Percentiles rank a stretch among this genome's conserved stretches.
Conservation (phyloP, 768 basidiomycete species). For the Agaricus blazei region DNA sequence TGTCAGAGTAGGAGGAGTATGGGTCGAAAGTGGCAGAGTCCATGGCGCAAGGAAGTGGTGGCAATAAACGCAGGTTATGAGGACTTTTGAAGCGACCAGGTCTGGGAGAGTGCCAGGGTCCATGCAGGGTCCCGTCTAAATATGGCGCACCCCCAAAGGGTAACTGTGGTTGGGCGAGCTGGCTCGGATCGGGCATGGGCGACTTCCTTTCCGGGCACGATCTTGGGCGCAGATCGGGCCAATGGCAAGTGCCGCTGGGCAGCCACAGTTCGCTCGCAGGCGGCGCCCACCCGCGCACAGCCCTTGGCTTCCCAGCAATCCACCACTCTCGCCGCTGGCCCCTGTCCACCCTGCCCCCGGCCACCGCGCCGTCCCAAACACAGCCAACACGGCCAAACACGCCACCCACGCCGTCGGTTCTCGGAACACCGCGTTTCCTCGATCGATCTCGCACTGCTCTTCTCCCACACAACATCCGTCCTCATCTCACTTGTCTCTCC, state of each 20-base stretch:
- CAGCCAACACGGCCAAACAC: conserved; percentile 8
- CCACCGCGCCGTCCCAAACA: conserved; percentile 2
- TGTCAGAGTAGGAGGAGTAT: conserved; percentile 63
- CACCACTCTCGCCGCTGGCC: not conserved
- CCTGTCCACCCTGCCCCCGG: not conserved
- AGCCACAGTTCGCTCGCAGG: not conserved
- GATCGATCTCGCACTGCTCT: conserved; percentile 5
- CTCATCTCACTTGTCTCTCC: not conserved
- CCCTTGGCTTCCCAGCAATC: not conserved
- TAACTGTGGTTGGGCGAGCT: too few relatives aligned
- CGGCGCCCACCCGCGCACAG: not conserved
- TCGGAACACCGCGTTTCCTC: conserved; percentile 10
- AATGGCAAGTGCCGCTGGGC: not conserved
- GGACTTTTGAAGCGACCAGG: conserved; percentile 5
- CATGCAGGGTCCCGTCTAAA: not conserved
- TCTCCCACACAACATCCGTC: not conserved
- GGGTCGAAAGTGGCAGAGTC: conserved; percentile 51
- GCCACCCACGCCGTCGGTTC: conserved; percentile 11
- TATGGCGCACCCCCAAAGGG: not conserved
- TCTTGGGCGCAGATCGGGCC: not conserved
- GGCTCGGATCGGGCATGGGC: conserved; percentile 5
- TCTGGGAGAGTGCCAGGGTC: conserved; percentile 7
- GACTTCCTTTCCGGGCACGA: not conserved
- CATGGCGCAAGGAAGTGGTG: conserved; percentile 23
- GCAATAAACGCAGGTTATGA: conserved; percentile 8